These are phyloP conservation scores for Magnolia officinalis DNA, from an alignment of 164 flowering plant species.

Conservation along the genomic window DNA sequence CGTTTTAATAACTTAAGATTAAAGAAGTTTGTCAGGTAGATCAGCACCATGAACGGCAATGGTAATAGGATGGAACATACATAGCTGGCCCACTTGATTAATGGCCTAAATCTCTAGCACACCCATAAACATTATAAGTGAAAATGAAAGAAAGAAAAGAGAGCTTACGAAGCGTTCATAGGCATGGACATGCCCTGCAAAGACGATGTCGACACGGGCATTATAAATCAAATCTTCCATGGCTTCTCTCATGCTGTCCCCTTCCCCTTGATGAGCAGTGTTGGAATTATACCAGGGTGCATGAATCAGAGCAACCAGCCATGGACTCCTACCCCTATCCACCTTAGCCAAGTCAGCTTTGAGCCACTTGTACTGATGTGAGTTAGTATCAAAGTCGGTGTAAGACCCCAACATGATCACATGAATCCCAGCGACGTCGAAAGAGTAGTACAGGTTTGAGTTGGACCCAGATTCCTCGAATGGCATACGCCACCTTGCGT, in stretches of 20 bases:
- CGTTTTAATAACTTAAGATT: no score
- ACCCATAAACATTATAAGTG: background rate
- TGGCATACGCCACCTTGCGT: constrained; percentile 84
- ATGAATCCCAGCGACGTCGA: constrained; percentile 64
- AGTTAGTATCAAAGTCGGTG: constrained; percentile 46
- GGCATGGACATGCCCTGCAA: constrained; percentile 89
- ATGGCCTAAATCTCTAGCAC: background rate
- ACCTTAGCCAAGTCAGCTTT: constrained; percentile 52
- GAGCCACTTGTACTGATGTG: constrained; percentile 70
- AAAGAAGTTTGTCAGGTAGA: no score
- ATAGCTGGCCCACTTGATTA: no score
- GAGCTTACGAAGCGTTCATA: constrained; percentile 84
- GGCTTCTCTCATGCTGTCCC: constrained; percentile 43
- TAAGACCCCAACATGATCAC: constrained; percentile 83
- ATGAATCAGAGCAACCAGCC: constrained; percentile 60
- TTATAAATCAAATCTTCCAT: constrained; percentile 63
- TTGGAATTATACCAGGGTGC: constrained; percentile 90
- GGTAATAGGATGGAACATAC: no score
- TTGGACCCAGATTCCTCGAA: constrained; percentile 56
- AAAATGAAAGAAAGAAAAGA: background rate
- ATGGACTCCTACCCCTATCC: constrained; percentile 56
- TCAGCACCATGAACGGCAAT: no score
- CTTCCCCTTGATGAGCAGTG: constrained; percentile 66
- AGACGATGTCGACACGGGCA: constrained; percentile 66
- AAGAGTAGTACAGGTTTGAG: constrained; percentile 90